Conservation (phyloP, 768 basidiomycete species). For the Favolaschia claudopus region DNA sequence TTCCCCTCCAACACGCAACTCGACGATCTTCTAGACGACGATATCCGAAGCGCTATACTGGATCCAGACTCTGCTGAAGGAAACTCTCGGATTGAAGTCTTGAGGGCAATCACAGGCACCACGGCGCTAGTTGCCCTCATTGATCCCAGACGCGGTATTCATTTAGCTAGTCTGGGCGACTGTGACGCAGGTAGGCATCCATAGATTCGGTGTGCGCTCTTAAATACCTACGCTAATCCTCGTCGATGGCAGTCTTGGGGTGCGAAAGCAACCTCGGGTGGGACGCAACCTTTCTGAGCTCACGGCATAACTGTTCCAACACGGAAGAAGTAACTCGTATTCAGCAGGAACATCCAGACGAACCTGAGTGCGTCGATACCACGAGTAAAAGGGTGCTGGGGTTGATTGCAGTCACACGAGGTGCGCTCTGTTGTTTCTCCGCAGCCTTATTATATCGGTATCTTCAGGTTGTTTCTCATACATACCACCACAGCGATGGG, state of each 20-base stretch:
- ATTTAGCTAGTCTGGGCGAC: conserved; percentile 26
- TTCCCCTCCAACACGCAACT: not conserved
- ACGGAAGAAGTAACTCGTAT: conserved; percentile 12
- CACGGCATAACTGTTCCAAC: conserved; percentile 20
- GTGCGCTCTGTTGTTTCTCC: no score
- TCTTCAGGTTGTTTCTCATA: not conserved
- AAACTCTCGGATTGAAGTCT: conserved; percentile 11
- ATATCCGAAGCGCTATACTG: not conserved
- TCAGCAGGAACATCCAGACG: conserved; percentile 21
- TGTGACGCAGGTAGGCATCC: conserved; percentile 22
- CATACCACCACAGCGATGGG: conserved; percentile 17
- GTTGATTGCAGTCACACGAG: conserved; percentile 22
- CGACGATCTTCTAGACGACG: not conserved
- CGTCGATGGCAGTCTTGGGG: not conserved
- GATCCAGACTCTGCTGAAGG: conserved; percentile 4
- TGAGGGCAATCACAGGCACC: conserved; percentile 19
- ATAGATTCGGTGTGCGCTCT: no score
- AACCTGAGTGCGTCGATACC: conserved; percentile 15
- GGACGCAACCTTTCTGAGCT: not conserved
- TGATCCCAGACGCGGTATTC: conserved; percentile 13
- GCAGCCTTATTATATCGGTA: no score
- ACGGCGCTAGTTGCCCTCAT: conserved; percentile 23
- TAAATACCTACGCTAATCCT: not conserved
- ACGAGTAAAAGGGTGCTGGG: conserved; percentile 12
- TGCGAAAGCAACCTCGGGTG: not conserved